Percentiles rank a stretch among this genome's conserved stretches.
These are phyloP conservation scores for Blastocystis sp. DNA, from an alignment of 352 stramenopile genomes.

Conservation along the genomic window DNA sequence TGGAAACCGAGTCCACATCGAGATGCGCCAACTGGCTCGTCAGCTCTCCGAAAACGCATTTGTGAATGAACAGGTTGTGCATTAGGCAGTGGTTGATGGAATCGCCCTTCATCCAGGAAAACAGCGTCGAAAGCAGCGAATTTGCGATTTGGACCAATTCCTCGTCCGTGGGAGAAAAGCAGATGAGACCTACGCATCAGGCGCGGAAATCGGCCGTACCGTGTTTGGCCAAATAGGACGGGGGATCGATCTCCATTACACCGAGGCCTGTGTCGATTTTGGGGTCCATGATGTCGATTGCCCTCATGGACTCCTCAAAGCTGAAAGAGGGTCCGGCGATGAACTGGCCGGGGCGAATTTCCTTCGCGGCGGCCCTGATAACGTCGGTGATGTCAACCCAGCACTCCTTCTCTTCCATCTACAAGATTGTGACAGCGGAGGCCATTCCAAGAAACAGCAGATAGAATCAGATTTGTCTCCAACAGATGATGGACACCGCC, in stretches of 20 bases:
- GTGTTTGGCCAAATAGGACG: neutral
- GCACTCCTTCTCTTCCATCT: neutral
- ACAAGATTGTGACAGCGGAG: neutral
- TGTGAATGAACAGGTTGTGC: slow-evolving; percentile 36
- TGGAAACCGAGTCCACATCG: too few species aligned
- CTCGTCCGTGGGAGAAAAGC: neutral
- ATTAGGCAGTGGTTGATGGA: slow-evolving; percentile 26
- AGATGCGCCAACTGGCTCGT: neutral
- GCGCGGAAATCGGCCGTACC: neutral
- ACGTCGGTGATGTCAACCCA: slow-evolving; percentile 42
- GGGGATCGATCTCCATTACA: slow-evolving; percentile 9
- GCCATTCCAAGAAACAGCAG: neutral
- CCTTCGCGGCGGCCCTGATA: slow-evolving; percentile 1
- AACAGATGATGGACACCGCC: slow-evolving; percentile 41
- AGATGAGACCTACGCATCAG: slow-evolving; percentile 43
- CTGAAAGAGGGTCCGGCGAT: slow-evolving; percentile 17
- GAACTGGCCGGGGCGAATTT: slow-evolving; percentile 18
- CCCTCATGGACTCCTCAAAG: slow-evolving; percentile 36
- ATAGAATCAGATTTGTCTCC: slow-evolving; percentile 33
- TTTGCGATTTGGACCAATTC: slow-evolving; percentile 20
- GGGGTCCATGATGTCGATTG: slow-evolving; percentile 57
- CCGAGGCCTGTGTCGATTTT: slow-evolving; percentile 37
- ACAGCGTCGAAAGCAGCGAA: slow-evolving; percentile 29
- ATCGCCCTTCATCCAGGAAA: slow-evolving; percentile 43
- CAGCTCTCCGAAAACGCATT: slow-evolving; percentile 1